phyloP scores from a whole-genome alignment of 257 asterid genomes.

The Plantago ovata region DNA sequence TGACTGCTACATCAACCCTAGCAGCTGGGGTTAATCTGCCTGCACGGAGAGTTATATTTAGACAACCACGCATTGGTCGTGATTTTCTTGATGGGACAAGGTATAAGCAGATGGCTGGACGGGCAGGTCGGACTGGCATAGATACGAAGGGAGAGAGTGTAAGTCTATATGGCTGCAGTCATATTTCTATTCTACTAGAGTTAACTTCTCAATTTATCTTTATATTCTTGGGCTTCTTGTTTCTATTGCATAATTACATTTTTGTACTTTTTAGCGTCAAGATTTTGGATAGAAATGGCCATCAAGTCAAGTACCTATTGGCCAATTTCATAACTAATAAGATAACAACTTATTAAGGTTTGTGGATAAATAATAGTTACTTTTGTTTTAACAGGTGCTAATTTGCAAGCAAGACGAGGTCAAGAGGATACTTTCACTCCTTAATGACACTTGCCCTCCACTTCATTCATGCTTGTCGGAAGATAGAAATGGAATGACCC shows the following conservation, averaged over 20 bases:
- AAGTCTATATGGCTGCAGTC: conserved; percentile 31
- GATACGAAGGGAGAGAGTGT: conserved; percentile 99
- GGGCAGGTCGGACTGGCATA: conserved; percentile 98
- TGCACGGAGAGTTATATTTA: conserved; percentile 92
- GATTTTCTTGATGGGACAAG: conserved; percentile 95
- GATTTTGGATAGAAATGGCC: no score
- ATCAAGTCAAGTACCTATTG: no score
- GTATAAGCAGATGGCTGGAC: conserved; percentile 96
- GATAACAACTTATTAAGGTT: no score
- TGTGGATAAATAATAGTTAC: not conserved
- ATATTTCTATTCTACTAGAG: not conserved
- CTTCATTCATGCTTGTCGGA: conserved; percentile 92
- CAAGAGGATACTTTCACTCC: conserved; percentile 67
- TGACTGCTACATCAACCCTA: conserved; percentile 98
- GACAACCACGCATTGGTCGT: conserved; percentile 97
- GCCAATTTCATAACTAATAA: no score
- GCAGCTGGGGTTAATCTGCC: conserved; percentile 99
- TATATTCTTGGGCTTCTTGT: not conserved
- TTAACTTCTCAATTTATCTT: no score
- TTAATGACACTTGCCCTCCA: conserved; percentile 89
- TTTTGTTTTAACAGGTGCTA: conserved; percentile 51
- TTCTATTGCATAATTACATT: not conserved
- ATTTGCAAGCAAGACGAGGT: conserved; percentile 88
- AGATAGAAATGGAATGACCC: conserved; percentile 99
- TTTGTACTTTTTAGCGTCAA: not conserved